These are phyloP conservation scores for Solanum hybrid DNA, from an alignment of 305 asterid species.

Conservation along the genomic window DNA sequence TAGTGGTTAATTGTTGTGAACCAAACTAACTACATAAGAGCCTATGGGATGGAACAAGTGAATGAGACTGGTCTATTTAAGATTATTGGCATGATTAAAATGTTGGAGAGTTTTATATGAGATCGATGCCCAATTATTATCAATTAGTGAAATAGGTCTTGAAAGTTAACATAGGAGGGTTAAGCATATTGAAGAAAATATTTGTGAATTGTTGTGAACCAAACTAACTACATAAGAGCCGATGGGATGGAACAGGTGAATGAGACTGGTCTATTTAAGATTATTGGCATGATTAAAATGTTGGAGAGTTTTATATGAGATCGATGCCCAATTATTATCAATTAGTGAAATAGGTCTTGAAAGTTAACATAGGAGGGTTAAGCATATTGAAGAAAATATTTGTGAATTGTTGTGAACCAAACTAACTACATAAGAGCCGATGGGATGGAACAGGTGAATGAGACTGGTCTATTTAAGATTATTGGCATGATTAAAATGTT, in stretches of 20 bases:
- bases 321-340: not conserved
- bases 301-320: not conserved
- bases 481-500: not conserved
- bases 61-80: too few species aligned
- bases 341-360: not conserved
- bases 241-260: too few species aligned
- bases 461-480: too few species aligned
- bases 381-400: not conserved
- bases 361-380: not conserved
- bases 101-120: not conserved
- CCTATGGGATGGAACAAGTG: too few species aligned
- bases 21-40: too few species aligned
- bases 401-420: not conserved
- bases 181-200: not conserved
- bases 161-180: not conserved
- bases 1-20: not conserved
- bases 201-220: not conserved
- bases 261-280: too few species aligned
- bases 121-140: not conserved
- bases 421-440: too few species aligned
- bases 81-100: not conserved
- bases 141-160: not conserved
- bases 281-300: not conserved
- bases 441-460: too few species aligned
- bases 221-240: too few species aligned